Percentiles rank a stretch among this genome's conserved stretches.
Evolutionary conservation across 306 rosid species (phyloP).

Genomic region (Cucurbita maxima): DNA sequence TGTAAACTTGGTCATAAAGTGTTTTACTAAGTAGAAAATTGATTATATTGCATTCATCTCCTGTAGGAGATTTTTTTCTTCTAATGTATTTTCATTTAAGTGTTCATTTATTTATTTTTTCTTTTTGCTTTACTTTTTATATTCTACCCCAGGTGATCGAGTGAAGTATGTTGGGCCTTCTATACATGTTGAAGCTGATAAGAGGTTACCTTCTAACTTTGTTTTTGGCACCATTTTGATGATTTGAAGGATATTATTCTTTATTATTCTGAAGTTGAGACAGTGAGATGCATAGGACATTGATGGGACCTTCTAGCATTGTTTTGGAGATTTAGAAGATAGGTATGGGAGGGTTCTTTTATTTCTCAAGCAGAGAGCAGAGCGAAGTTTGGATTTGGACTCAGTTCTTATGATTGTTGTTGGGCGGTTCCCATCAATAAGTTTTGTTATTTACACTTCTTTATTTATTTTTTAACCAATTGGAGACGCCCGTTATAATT

Average conservation of each 20-base stretch:
- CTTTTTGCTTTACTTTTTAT: slow-evolving; percentile 8
- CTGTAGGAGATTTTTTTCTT: neutral
- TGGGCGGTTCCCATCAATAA: neutral
- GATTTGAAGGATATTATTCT: neutral
- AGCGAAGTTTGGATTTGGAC: neutral
- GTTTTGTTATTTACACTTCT: neutral
- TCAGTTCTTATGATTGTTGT: neutral
- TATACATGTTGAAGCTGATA: slow-evolving; percentile 34
- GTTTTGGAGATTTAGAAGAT: neutral
- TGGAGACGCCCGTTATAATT: neutral
- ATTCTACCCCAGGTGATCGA: slow-evolving; percentile 56
- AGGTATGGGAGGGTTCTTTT: neutral
- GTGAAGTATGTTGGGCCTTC: slow-evolving; percentile 81
- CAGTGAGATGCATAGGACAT: neutral
- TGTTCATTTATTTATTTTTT: neutral
- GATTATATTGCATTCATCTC: neutral
- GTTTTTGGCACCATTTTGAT: slow-evolving; percentile 1
- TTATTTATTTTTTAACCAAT: neutral
- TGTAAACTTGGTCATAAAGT: neutral
- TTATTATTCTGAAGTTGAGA: neutral
- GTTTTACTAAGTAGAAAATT: neutral
- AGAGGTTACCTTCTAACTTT: slow-evolving; percentile 40
- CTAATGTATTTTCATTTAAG: neutral
- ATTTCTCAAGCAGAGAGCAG: neutral
- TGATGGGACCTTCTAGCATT: neutral